Percentiles rank a stretch among this genome's conserved stretches.
These are phyloP conservation scores for Epichloe scottii DNA, from an alignment of 2,329 filamentous ascomycete genomes.

Conservation along the genomic window DNA sequence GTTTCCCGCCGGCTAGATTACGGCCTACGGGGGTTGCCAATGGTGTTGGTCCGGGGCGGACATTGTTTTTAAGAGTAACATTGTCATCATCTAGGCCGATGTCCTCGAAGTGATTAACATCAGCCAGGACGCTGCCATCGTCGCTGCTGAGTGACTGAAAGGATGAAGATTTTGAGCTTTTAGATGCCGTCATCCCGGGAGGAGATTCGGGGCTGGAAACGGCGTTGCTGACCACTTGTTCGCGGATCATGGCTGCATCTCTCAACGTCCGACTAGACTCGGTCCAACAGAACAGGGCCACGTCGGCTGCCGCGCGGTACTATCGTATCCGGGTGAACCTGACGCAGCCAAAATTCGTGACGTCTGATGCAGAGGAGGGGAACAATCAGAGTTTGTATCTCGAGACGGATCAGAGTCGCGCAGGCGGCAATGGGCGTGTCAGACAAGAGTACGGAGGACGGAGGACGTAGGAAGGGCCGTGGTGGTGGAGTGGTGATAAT, in stretches of 20 bases:
- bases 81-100: slow-evolving; percentile 65
- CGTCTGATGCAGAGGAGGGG: not conserved
- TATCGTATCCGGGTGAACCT: not conserved
- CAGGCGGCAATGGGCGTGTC: not conserved
- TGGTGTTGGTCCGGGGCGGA: slow-evolving; percentile 19
- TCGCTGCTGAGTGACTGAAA: slow-evolving; percentile 70
- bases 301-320: no score
- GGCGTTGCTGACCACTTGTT: slow-evolving; percentile 15
- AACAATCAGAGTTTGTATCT: not conserved
- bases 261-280: slow-evolving; percentile 2
- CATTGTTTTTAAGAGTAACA: slow-evolving; percentile 37
- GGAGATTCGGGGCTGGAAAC: slow-evolving; percentile 24
- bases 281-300: no score
- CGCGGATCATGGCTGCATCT: slow-evolving; percentile 25
- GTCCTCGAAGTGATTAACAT: slow-evolving; percentile 81
- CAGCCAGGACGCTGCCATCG: slow-evolving; percentile 55
- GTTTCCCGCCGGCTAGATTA: slow-evolving; percentile 18
- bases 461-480: not conserved
- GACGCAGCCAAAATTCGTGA: not conserved
- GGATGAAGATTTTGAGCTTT: slow-evolving; percentile 84
- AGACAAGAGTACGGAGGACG: not conserved
- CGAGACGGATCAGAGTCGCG: not conserved
- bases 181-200: slow-evolving; percentile 62
- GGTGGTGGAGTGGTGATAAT: not conserved
- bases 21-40: slow-evolving; percentile 11